Evolutionary conservation across 371 early-diverging fungal species (phyloP).

Genomic region (Smittium culicis): DNA sequence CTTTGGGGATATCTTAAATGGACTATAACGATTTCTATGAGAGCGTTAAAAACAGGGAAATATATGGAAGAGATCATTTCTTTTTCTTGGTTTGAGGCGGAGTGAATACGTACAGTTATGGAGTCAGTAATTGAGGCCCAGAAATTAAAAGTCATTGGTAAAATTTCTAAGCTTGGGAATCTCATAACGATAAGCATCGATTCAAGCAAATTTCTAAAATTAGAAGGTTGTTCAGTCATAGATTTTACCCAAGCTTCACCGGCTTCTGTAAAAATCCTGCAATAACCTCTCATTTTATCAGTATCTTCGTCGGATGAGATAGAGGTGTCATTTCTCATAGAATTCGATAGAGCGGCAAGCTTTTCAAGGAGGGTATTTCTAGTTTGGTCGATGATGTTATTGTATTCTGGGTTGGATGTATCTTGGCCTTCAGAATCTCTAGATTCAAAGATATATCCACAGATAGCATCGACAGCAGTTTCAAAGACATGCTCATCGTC

Average conservation of each 20-base stretch:
- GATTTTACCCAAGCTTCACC: conserved; percentile 69
- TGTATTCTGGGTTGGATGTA: conserved; percentile 38
- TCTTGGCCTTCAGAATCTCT: conserved; percentile 50
- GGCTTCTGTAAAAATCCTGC: conserved; percentile 69
- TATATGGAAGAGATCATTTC: neutral
- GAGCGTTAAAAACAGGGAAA: conserved; percentile 40
- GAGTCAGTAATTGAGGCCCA: conserved; percentile 67
- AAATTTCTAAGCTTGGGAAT: conserved; percentile 49
- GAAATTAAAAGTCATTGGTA: conserved; percentile 66
- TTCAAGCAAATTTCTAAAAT: conserved; percentile 52
- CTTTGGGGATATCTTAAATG: conserved; percentile 62
- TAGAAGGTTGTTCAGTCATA: conserved; percentile 45
- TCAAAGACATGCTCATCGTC: conserved; percentile 58
- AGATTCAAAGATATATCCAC: conserved; percentile 64
- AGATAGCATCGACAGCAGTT: conserved; percentile 64
- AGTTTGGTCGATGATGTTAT: conserved; percentile 42
- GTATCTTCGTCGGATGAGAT: conserved; percentile 41
- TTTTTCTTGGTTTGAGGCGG: conserved; percentile 28
- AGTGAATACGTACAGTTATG: conserved; percentile 28
- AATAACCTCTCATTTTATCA: conserved; percentile 53
- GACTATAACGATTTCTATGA: conserved; percentile 65
- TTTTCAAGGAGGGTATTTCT: conserved; percentile 27
- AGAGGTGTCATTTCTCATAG: conserved; percentile 32
- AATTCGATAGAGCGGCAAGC: conserved; percentile 35
- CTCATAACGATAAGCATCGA: conserved; percentile 59